Conservation (phyloP, 2,329 filamentous ascomycete species). For the Xylaria sp. region DNA sequence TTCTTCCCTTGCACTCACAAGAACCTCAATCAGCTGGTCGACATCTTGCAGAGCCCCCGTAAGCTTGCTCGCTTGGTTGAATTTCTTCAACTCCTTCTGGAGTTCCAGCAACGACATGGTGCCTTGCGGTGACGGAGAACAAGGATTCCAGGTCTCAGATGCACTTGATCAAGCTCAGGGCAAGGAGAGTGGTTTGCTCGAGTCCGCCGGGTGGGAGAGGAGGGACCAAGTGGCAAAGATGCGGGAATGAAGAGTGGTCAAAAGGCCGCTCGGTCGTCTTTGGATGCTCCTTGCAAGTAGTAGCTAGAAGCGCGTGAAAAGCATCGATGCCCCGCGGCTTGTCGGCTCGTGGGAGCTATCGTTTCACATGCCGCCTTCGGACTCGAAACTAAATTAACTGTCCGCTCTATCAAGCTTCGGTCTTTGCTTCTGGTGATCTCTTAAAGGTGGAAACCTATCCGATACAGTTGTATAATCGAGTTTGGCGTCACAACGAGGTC, state of each 20-base stretch:
- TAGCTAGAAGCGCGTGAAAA: not conserved
- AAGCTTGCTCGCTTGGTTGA: constrained; percentile 76
- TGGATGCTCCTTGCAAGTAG: not conserved
- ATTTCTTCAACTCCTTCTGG: constrained; percentile 78
- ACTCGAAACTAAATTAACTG: not conserved
- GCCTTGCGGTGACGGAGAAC: not conserved
- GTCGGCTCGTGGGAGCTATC: not conserved
- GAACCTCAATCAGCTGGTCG: constrained; percentile 81
- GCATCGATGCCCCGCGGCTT: constrained; percentile 31
- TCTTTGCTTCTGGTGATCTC: not conserved
- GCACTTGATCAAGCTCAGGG: not conserved
- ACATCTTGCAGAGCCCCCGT: constrained; percentile 80
- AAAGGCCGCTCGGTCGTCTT: not conserved
- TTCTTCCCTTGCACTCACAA: constrained; percentile 77
- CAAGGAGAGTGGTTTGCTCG: not conserved
- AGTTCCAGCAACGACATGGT: constrained; percentile 64
- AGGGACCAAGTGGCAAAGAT: not conserved
- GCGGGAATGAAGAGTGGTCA: not conserved
- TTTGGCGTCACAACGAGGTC: not conserved
- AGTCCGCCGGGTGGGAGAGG: not conserved
- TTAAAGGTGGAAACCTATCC: not conserved
- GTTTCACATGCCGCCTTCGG: constrained; percentile 29
- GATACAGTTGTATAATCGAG: not conserved
- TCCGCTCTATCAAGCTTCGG: not conserved
- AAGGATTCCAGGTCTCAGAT: not conserved